phyloP scores from a whole-genome alignment of 371 early-diverging fungal species.

The Dentiscutata heterogama region DNA sequence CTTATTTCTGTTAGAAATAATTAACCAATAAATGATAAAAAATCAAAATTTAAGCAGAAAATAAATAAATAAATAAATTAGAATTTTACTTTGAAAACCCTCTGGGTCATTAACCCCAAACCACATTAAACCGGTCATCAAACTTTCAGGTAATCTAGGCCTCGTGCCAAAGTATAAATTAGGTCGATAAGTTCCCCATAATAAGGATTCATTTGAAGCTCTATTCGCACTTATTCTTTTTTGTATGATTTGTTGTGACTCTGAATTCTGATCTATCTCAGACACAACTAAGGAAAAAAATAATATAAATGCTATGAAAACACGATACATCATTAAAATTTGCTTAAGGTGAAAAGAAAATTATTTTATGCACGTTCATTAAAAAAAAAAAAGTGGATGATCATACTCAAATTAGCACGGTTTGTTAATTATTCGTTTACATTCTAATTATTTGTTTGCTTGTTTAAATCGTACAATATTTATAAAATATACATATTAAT shows the following conservation, averaged over 20 bases:
- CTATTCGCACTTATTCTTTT: neutral
- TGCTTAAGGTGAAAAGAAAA: too few relatives aligned
- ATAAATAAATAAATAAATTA: constrained; percentile 2
- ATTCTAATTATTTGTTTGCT: too few relatives aligned
- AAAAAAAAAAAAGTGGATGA: too few relatives aligned
- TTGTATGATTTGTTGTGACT: neutral
- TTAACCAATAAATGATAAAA: constrained; percentile 13
- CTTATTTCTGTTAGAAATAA: constrained; percentile 69
- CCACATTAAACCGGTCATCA: constrained; percentile 95
- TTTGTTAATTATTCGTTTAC: too few relatives aligned
- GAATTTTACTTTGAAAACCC: neutral
- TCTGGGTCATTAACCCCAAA: constrained; percentile 69
- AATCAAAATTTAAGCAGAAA: neutral
- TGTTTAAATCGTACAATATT: too few relatives aligned
- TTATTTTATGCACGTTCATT: too few relatives aligned
- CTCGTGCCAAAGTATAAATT: constrained; percentile 96
- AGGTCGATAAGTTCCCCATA: constrained; percentile 96
- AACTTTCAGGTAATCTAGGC: constrained; percentile 78
- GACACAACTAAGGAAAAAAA: too few relatives aligned
- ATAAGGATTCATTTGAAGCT: constrained; percentile 53
- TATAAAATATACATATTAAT: too few relatives aligned
- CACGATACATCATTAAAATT: too few relatives aligned
- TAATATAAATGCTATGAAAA: too few relatives aligned
- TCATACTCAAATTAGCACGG: too few relatives aligned
- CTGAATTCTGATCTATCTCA: too few relatives aligned